A percentile compares a stretch with the other conserved stretches of the same genome.
phyloP scores from a whole-genome alignment of 2,329 filamentous ascomycete species.

The Trichoderma sp. region DNA sequence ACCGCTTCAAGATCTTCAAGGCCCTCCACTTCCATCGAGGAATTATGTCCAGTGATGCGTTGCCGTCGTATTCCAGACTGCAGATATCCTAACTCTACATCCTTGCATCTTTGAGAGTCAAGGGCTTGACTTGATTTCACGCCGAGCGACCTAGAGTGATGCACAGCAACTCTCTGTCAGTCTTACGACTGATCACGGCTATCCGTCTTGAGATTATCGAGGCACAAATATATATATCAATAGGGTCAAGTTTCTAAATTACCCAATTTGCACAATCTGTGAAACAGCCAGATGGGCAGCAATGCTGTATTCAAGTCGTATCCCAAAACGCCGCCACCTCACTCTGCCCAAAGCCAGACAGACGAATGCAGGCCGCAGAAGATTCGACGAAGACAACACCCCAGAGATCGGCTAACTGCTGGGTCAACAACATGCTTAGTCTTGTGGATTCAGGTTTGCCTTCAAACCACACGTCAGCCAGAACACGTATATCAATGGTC shows the following conservation, averaged over 20 bases:
- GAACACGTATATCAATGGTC: slow-evolving; percentile 1
- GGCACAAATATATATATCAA: background rate
- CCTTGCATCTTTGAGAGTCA: background rate
- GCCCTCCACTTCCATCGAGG: background rate
- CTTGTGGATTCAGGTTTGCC: background rate
- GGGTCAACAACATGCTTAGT: background rate
- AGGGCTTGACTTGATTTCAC: background rate
- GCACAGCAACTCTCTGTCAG: background rate
- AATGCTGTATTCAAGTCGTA: background rate
- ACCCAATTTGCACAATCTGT: background rate
- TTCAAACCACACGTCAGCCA: background rate
- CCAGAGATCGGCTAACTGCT: background rate
- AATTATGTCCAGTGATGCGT: background rate
- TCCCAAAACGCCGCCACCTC: background rate
- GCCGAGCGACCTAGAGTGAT: background rate
- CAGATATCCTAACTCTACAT: background rate
- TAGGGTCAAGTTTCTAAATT: background rate
- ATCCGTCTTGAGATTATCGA: background rate
- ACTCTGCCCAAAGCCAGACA: background rate
- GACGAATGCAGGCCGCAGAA: background rate
- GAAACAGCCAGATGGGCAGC: background rate
- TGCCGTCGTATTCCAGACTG: background rate
- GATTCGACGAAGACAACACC: background rate
- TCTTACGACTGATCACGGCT: background rate
- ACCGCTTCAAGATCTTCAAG: background rate